Conservation (phyloP, 2,329 filamentous ascomycete genomes). For the Zymoseptoria crescenta region DNA sequence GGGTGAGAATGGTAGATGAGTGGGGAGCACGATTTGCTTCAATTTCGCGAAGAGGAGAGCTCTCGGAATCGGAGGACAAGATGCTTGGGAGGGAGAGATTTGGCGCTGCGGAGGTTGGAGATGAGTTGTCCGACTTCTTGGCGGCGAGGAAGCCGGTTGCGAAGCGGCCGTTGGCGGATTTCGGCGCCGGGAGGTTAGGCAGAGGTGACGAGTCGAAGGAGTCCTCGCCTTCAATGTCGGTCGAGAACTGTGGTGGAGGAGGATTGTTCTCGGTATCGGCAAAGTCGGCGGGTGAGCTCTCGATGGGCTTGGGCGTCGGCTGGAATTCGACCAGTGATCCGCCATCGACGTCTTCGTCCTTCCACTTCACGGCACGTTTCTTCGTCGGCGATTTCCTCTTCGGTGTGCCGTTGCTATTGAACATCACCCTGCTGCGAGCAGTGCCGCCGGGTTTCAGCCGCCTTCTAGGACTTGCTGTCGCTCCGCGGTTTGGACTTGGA, state of each 20-base stretch:
- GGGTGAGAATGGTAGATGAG: constrained; percentile 7
- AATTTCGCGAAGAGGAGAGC: constrained; percentile 40
- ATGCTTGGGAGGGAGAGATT: constrained; percentile 52
- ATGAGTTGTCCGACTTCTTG: constrained; percentile 56
- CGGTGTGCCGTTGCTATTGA: constrained; percentile 58
- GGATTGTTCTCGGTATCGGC: constrained; percentile 5
- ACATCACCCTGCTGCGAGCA: constrained; percentile 60
- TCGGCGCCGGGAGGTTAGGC: constrained; percentile 49
- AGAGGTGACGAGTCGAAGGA: constrained; percentile 48
- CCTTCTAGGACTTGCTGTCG: constrained; percentile 72
- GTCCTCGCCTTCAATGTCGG: constrained; percentile 42
- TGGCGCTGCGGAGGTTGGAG: constrained; percentile 38
- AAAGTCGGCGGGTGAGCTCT: constrained; percentile 42
- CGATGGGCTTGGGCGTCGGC: constrained; percentile 68
- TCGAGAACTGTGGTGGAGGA: constrained; percentile 28
- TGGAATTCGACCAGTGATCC: constrained; percentile 75
- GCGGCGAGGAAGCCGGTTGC: constrained; percentile 68
- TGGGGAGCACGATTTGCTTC: constrained; percentile 35
- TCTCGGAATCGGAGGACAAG: constrained; percentile 51
- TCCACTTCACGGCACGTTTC: constrained; percentile 82
- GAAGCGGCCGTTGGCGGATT: constrained; percentile 53
- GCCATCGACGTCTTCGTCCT: constrained; percentile 81
- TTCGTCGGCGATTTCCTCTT: constrained; percentile 61
- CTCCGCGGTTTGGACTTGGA: constrained; percentile 25
- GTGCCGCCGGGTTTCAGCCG: constrained; percentile 50